These are phyloP conservation scores for Citrus cavaleriei DNA, from an alignment of 345 rosid species.

Conservation along the genomic window DNA sequence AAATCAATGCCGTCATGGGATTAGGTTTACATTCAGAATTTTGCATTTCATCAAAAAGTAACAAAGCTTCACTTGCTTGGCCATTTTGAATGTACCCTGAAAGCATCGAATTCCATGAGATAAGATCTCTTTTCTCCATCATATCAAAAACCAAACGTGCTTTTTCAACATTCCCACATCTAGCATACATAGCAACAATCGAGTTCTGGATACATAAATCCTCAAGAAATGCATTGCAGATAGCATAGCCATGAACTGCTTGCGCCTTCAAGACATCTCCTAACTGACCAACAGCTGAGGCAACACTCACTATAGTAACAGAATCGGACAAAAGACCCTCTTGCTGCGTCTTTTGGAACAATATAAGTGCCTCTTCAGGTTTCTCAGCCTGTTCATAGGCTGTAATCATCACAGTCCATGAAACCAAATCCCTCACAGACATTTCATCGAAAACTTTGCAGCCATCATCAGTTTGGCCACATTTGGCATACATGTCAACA, in stretches of 20 bases:
- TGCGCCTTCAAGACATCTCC: slow-evolving; percentile 31
- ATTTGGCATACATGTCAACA: slow-evolving; percentile 36
- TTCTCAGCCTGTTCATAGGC: slow-evolving; percentile 25
- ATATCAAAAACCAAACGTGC: slow-evolving; percentile 45
- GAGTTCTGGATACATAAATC: slow-evolving; percentile 43
- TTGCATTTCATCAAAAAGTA: slow-evolving; percentile 44
- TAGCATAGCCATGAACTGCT: slow-evolving; percentile 30
- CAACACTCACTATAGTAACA: slow-evolving; percentile 37
- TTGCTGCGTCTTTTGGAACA: slow-evolving; percentile 26
- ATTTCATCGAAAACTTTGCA: slow-evolving; percentile 43
- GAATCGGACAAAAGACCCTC: slow-evolving; percentile 34
- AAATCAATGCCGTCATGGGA: slow-evolving; percentile 47
- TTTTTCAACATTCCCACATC: slow-evolving; percentile 34
- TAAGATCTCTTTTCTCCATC: slow-evolving; percentile 39
- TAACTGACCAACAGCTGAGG: slow-evolving; percentile 52
- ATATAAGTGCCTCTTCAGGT: slow-evolving; percentile 14
- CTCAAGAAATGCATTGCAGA: slow-evolving; percentile 26
- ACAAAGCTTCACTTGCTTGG: slow-evolving; percentile 46
- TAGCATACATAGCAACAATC: slow-evolving; percentile 44
- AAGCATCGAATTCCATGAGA: slow-evolving; percentile 62
- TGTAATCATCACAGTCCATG: slow-evolving; percentile 49
- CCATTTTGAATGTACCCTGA: slow-evolving; percentile 52
- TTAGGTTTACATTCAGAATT: slow-evolving; percentile 26
- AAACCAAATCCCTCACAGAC: slow-evolving; percentile 39
- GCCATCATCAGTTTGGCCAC: slow-evolving; percentile 26